These are phyloP conservation scores for Skeletonema tropicum DNA, from an alignment of 108 stramenopile species.

Conservation along the genomic window DNA sequence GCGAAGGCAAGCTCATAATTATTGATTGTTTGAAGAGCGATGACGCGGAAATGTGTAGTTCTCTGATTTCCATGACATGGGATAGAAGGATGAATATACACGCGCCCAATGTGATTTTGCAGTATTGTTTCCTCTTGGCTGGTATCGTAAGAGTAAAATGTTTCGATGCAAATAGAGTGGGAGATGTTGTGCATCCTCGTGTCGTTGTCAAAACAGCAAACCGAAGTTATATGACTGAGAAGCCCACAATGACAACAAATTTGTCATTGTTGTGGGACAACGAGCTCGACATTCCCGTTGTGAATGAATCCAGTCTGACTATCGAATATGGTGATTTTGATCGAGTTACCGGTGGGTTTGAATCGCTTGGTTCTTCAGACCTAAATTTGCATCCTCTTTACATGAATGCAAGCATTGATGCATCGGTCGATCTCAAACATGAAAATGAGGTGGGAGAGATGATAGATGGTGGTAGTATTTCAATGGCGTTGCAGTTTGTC, in stretches of 20 bases:
- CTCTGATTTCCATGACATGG: conserved; percentile 14
- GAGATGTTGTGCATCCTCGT: conserved; percentile 22
- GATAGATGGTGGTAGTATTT: conserved; percentile 36
- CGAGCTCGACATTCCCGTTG: conserved; percentile 53
- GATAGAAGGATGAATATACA: background rate
- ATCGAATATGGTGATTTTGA: conserved; percentile 74
- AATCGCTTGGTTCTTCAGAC: conserved; percentile 56
- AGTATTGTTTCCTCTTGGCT: conserved; percentile 59
- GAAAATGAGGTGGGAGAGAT: conserved; percentile 48
- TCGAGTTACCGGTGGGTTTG: conserved; percentile 42
- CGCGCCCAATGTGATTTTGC: conserved; percentile 26
- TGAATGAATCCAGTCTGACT: conserved; percentile 66
- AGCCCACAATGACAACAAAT: background rate
- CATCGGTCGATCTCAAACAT: conserved; percentile 53
- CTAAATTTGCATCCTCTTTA: conserved; percentile 71
- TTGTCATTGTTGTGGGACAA: conserved; percentile 42
- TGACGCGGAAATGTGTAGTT: background rate
- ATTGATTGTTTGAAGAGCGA: conserved; percentile 17
- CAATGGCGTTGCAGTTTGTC: conserved; percentile 55
- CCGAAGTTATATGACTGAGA: conserved; percentile 46
- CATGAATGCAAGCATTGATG: conserved; percentile 54
- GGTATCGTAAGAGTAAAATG: conserved; percentile 50
- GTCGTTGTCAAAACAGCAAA: conserved; percentile 36
- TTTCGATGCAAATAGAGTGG: conserved; percentile 44
- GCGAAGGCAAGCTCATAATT: conserved; percentile 14